A percentile compares a stretch with the other conserved stretches of the same genome.
Evolutionary conservation across 139 green algal species (phyloP).

Genomic region (Nannochloris sp.): DNA sequence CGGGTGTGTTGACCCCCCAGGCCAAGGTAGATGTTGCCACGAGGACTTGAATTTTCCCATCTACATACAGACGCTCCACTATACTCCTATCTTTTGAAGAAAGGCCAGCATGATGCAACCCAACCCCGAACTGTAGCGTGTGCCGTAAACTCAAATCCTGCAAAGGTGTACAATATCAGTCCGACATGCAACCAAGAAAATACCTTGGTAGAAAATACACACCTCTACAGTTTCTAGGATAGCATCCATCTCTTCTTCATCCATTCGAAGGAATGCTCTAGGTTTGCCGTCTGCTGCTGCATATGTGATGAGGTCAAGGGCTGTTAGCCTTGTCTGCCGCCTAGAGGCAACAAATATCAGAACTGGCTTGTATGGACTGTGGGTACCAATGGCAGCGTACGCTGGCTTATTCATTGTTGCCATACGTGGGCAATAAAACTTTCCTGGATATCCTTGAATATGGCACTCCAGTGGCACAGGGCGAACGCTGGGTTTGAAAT

Average conservation of each 20-base stretch:
- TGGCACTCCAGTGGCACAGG: constrained; percentile 92
- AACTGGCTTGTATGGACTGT: constrained; percentile 83
- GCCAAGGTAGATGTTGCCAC: constrained; percentile 85
- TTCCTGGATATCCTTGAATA: constrained; percentile 87
- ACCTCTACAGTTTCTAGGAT: constrained; percentile 31
- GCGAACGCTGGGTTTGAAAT: constrained; percentile 92
- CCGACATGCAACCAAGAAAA: constrained; percentile 8
- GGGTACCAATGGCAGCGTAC: constrained; percentile 89
- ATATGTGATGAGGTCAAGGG: constrained; percentile 89
- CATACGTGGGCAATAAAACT: constrained; percentile 97
- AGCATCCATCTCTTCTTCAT: constrained; percentile 37
- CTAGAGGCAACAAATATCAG: constrained; percentile 62
- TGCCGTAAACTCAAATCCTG: constrained; percentile 52
- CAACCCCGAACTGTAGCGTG: constrained; percentile 91
- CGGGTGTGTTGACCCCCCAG: constrained; percentile 92
- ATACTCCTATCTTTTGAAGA: constrained; percentile 65
- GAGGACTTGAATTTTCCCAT: constrained; percentile 87
- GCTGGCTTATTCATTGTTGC: constrained; percentile 96
- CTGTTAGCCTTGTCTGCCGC: constrained; percentile 91
- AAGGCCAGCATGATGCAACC: constrained; percentile 93
- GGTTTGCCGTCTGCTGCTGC: constrained; percentile 83
- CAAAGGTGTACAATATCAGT: constrained; percentile 2
- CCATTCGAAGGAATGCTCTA: constrained; percentile 69
- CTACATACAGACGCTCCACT: constrained; percentile 82
- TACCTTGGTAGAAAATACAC: constrained; percentile 10